These are phyloP conservation scores for Hypericum androsaemum DNA, from an alignment of 345 rosid genomes.

Conservation along the genomic window DNA sequence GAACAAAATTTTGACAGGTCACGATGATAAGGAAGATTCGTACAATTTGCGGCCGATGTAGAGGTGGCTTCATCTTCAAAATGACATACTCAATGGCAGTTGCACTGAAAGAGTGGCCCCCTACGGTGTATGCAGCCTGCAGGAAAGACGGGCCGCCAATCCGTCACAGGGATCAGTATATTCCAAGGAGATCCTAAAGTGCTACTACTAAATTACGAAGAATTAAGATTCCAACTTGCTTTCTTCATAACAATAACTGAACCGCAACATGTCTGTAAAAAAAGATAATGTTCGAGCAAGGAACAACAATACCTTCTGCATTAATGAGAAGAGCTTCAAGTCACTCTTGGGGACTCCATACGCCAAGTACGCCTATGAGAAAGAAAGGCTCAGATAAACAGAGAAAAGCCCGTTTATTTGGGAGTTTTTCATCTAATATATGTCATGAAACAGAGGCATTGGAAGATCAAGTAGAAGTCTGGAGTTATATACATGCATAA, in stretches of 20 bases:
- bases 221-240: too few relatives aligned
- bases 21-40: not conserved
- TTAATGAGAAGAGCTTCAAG: conserved; percentile 79
- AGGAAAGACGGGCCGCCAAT: conserved; percentile 2
- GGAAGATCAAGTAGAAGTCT: not conserved
- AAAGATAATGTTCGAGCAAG: too few relatives aligned
- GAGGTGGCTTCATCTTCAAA: conserved; percentile 82
- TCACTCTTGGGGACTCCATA: conserved; percentile 94
- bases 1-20: not conserved
- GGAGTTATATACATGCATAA: conserved; percentile 72
- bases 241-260: too few relatives aligned
- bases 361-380: conserved; percentile 80
- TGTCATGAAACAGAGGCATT: not conserved
- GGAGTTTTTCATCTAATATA: not conserved
- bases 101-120: conserved; percentile 83
- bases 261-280: too few relatives aligned
- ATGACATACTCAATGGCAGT: conserved; percentile 62
- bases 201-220: too few relatives aligned
- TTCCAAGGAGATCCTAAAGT: too few relatives aligned
- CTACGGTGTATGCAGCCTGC: conserved; percentile 91
- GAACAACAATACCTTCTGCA: conserved; percentile 69
- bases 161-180: too few relatives aligned
- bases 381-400: conserved; percentile 1
- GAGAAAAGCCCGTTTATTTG: not conserved
- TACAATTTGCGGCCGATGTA: conserved; percentile 82